Conservation (phyloP, 768 basidiomycete species). For the Clavaria fumosa region DNA sequence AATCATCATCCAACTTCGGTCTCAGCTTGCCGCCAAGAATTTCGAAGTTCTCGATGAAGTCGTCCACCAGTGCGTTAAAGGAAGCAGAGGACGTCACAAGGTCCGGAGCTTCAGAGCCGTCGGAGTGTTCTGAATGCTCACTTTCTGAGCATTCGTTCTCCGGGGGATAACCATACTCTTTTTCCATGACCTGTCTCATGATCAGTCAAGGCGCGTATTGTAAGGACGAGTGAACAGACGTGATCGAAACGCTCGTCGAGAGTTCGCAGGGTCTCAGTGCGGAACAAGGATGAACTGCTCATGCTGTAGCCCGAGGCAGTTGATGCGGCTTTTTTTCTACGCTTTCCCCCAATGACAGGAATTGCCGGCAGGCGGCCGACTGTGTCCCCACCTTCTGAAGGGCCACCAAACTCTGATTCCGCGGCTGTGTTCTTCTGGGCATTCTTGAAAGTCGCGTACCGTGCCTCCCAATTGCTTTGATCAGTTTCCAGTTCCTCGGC, state of each 20-base stretch:
- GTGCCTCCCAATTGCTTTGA: slow-evolving; percentile 48
- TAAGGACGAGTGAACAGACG: slow-evolving; percentile 24
- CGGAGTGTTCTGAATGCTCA: slow-evolving; percentile 23
- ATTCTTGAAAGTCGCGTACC: slow-evolving; percentile 69
- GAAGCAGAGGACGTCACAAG: slow-evolving; percentile 74
- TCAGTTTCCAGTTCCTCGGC: slow-evolving; percentile 11
- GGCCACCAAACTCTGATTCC: slow-evolving; percentile 33
- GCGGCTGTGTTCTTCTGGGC: slow-evolving; percentile 18
- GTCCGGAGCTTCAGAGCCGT: slow-evolving; percentile 48
- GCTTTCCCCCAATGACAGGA: slow-evolving; percentile 66
- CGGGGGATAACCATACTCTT: slow-evolving; percentile 59
- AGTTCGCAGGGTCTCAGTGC: slow-evolving; percentile 76
- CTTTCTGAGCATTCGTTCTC: slow-evolving; percentile 13
- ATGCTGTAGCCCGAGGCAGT: slow-evolving; percentile 93
- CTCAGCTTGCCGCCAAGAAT: slow-evolving; percentile 78
- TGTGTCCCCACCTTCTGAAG: slow-evolving; percentile 69
- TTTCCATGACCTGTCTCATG: slow-evolving; percentile 46
- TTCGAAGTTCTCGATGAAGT: slow-evolving; percentile 87
- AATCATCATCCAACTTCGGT: slow-evolving; percentile 56
- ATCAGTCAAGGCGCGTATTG: slow-evolving; percentile 2
- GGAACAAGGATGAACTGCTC: slow-evolving; percentile 92
- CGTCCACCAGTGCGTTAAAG: slow-evolving; percentile 82
- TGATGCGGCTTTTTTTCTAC: slow-evolving; percentile 56
- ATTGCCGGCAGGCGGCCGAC: slow-evolving; percentile 56
- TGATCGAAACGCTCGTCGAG: slow-evolving; percentile 92